These are phyloP conservation scores for Termitomyces sp. DNA, from an alignment of 1,284 basidiomycete genomes.

Conservation along the genomic window DNA sequence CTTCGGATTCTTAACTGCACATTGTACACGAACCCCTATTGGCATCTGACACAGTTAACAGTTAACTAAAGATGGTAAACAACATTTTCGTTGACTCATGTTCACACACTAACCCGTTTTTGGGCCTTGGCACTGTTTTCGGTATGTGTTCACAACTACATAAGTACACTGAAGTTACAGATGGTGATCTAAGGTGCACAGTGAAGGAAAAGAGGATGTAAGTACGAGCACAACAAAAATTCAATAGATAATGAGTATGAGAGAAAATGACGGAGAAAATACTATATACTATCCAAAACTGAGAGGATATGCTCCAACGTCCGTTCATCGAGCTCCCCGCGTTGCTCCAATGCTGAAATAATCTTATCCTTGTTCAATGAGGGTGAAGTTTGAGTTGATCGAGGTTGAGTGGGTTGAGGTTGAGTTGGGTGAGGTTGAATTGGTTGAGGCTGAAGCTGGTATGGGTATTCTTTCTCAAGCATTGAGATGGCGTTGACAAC, in stretches of 20 bases:
- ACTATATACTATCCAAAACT: constrained; percentile 23
- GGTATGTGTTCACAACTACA: constrained; percentile 1
- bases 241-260: background rate
- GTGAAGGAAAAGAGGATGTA: background rate
- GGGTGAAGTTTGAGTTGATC: constrained; percentile 10
- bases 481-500: constrained; percentile 78
- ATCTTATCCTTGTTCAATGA: constrained; percentile 21
- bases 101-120: no score
- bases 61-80: no score
- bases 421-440: constrained; percentile 12
- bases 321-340: constrained; percentile 40
- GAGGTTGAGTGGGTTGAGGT: constrained; percentile 15
- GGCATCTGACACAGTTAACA: no score
- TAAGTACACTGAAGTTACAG: constrained; percentile 8
- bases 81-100: no score
- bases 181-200: constrained; percentile 7
- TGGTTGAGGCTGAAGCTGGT: constrained; percentile 11
- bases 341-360: constrained; percentile 26
- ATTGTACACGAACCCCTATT: no score
- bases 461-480: constrained; percentile 35
- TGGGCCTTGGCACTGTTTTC: no score
- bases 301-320: constrained; percentile 39
- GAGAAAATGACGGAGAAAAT: constrained; percentile 1
- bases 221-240: constrained; percentile 6
- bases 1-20: no score